These are phyloP conservation scores for Xylaria sp. DNA, from an alignment of 2,329 filamentous ascomycete species.

Conservation along the genomic window DNA sequence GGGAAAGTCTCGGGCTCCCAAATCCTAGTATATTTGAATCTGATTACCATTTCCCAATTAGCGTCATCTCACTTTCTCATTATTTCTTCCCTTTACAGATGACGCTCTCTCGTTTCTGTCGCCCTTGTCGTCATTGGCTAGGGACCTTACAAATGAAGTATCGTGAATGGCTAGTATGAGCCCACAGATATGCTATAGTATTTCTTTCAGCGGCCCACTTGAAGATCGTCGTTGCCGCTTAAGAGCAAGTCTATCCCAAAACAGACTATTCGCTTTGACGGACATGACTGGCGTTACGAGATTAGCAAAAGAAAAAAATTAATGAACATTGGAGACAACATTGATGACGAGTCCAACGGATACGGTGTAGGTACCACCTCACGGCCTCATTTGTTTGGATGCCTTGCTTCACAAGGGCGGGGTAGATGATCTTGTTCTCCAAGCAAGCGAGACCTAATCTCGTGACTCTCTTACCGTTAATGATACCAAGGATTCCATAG, in stretches of 20 bases:
- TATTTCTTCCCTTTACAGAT: constrained; percentile 17
- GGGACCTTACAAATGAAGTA: constrained; percentile 15
- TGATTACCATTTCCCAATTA: constrained; percentile 10
- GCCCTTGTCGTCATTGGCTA: constrained; percentile 6
- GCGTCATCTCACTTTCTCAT: constrained; percentile 5
- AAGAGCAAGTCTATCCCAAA: constrained; percentile 15
- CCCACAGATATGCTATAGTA: constrained; percentile 12
- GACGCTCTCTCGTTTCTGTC: not conserved
- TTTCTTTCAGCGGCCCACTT: constrained; percentile 38
- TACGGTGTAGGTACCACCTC: not conserved
- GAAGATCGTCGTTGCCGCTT: constrained; percentile 25
- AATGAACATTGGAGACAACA: not conserved
- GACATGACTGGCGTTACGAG: constrained; percentile 17
- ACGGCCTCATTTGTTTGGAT: not conserved
- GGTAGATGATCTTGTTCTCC: too few species aligned
- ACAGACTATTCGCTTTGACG: constrained; percentile 6
- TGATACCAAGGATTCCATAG: not conserved
- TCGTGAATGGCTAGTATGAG: constrained; percentile 13
- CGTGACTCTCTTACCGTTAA: too few species aligned
- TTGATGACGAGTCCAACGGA: not conserved
- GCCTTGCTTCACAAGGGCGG: not conserved
- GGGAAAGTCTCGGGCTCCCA: constrained; percentile 24
- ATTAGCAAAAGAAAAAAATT: constrained; percentile 22
- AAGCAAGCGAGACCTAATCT: too few species aligned
- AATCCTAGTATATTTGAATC: constrained; percentile 14